Percentiles rank a stretch among this genome's conserved stretches.
These are phyloP conservation scores for Solanum etuberosum DNA, from an alignment of 257 asterid genomes.

Conservation along the genomic window DNA sequence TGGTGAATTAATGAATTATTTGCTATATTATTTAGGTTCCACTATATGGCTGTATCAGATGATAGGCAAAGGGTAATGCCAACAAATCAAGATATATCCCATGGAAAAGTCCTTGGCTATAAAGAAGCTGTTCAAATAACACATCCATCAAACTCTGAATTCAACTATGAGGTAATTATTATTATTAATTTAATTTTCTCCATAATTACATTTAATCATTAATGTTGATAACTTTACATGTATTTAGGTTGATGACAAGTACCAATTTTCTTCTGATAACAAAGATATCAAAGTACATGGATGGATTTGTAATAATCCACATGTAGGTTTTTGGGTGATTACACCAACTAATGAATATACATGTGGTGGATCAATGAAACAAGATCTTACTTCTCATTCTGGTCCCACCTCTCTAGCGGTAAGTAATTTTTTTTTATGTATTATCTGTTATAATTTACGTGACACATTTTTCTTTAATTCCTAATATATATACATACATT, in stretches of 20 bases:
- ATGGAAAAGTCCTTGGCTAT: slow-evolving; percentile 26
- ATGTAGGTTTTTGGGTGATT: slow-evolving; percentile 26
- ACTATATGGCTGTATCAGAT: slow-evolving; percentile 52
- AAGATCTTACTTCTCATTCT: slow-evolving; percentile 29
- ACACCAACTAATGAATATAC: slow-evolving; percentile 19
- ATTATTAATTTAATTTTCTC: background rate
- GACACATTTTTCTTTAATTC: background rate
- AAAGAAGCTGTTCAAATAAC: slow-evolving; percentile 42
- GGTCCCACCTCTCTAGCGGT: slow-evolving; percentile 19
- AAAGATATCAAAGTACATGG: slow-evolving; percentile 18
- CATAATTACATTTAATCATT: background rate
- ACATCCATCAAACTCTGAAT: slow-evolving; percentile 15
- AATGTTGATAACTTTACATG: background rate
- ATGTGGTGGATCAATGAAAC: slow-evolving; percentile 21
- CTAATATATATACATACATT: background rate
- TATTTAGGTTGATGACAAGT: slow-evolving; percentile 33
- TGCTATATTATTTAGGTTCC: slow-evolving; percentile 20
- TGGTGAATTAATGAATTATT: background rate
- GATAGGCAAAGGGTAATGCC: slow-evolving; percentile 48
- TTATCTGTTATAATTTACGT: background rate
- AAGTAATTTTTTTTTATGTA: background rate
- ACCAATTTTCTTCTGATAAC: slow-evolving; percentile 11
- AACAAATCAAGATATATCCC: slow-evolving; percentile 15
- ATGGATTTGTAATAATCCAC: slow-evolving; percentile 13
- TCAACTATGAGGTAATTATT: slow-evolving; percentile 19